These are phyloP conservation scores for Suillus tomentosus DNA, from an alignment of 768 basidiomycete genomes.

Conservation along the genomic window DNA sequence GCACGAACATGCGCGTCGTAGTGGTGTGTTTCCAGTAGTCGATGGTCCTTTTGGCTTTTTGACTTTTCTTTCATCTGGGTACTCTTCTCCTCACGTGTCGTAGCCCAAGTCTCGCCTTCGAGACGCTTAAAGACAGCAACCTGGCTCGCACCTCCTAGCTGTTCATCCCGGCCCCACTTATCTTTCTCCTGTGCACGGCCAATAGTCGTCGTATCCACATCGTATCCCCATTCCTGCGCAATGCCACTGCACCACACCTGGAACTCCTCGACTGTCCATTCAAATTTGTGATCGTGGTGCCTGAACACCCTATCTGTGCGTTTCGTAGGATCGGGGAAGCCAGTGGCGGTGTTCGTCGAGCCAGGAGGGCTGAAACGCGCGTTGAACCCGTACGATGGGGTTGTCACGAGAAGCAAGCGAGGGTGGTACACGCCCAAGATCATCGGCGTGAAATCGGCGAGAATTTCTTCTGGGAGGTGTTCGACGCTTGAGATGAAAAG, in stretches of 20 bases:
- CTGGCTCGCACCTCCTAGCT: conserved; percentile 65
- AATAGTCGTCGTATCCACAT: conserved; percentile 57
- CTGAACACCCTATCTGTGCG: conserved; percentile 77
- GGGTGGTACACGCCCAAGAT: conserved; percentile 82
- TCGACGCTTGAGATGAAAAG: conserved; percentile 60
- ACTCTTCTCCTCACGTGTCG: conserved; percentile 33
- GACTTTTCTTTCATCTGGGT: conserved; percentile 15
- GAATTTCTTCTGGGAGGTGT: conserved; percentile 62
- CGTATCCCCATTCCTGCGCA: conserved; percentile 74
- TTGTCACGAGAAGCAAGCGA: conserved; percentile 72
- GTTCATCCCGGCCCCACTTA: conserved; percentile 69
- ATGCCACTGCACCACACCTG: conserved; percentile 54
- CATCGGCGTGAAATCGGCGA: conserved; percentile 65
- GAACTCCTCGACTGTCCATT: conserved; percentile 84
- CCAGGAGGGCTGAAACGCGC: conserved; percentile 65
- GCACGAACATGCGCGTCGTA: conserved; percentile 55
- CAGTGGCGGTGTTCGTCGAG: conserved; percentile 40
- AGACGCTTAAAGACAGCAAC: conserved; percentile 62
- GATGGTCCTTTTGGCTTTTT: conserved; percentile 37
- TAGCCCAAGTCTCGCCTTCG: conserved; percentile 35
- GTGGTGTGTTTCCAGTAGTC: conserved; percentile 47
- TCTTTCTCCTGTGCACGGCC: conserved; percentile 63
- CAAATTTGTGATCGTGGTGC: conserved; percentile 85
- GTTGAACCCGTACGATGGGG: conserved; percentile 86
- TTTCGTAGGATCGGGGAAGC: conserved; percentile 72